Evolutionary conservation across 1,284 basidiomycete species (phyloP).

Genomic region (Quambalaria eucalypti): DNA sequence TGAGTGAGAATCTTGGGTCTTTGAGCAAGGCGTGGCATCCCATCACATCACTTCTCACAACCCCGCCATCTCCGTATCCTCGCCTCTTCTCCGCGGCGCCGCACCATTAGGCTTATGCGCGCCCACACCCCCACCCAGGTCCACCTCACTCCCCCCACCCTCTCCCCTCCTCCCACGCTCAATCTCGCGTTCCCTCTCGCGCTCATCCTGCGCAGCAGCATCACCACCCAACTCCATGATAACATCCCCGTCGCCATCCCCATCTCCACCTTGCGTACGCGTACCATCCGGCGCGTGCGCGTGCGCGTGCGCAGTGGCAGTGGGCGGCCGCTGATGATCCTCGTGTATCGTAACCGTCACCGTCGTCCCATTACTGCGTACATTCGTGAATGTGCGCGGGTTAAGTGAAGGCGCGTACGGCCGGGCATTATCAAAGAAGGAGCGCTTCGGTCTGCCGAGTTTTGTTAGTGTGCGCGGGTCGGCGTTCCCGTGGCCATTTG

Average conservation of each 20-base stretch:
- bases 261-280: no score
- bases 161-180: neutral
- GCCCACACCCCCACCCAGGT: no score
- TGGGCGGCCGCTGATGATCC: neutral
- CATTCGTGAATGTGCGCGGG: neutral
- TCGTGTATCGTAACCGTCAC: neutral
- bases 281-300: neutral
- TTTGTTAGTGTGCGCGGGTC: neutral
- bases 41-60: no score
- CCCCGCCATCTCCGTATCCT: no score
- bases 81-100: no score
- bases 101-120: no score
- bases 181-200: neutral
- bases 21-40: no score
- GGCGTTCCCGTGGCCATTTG: neutral
- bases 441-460: neutral
- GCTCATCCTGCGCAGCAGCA: neutral
- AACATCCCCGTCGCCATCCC: no score
- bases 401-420: no score
- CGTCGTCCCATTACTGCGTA: neutral
- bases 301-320: neutral
- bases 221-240: neutral
- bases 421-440: neutral
- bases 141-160: neutral
- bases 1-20: no score